Conservation (phyloP, 306 rosid genomes). For the Cicer pinnatifidum region DNA sequence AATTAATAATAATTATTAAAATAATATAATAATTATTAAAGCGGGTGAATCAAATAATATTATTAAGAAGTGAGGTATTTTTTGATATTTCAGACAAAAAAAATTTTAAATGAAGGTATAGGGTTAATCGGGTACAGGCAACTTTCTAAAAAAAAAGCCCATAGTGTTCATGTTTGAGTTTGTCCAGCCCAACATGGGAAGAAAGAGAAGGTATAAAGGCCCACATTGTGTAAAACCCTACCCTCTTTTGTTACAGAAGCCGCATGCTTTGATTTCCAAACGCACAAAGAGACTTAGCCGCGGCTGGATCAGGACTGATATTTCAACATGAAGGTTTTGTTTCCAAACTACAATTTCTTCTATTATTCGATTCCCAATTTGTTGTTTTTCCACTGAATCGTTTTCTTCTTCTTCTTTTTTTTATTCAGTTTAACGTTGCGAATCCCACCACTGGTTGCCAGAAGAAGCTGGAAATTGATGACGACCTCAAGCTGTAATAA, state of each 20-base stretch:
- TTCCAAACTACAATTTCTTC: neutral
- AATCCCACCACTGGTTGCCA: conserved; percentile 52
- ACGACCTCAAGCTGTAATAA: conserved; percentile 49
- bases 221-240: conserved; percentile 38
- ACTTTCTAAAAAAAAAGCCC: neutral
- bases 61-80: too few relatives aligned
- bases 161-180: neutral
- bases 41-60: too few relatives aligned
- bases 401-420: neutral
- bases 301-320: conserved; percentile 29
- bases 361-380: neutral
- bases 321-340: conserved; percentile 47
- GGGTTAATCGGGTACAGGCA: too few relatives aligned
- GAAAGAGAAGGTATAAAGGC: conserved; percentile 35
- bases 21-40: too few relatives aligned
- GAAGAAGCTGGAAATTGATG: conserved; percentile 51
- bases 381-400: neutral
- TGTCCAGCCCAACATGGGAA: neutral
- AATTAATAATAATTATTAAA: too few relatives aligned
- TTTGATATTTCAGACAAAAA: too few relatives aligned
- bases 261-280: conserved; percentile 9
- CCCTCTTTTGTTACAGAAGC: neutral
- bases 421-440: conserved; percentile 48
- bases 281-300: neutral
- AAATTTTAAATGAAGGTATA: too few relatives aligned